These are phyloP conservation scores for Barnettozyma pratensis DNA, from an alignment of 805 yeast genomes.

Conservation along the genomic window DNA sequence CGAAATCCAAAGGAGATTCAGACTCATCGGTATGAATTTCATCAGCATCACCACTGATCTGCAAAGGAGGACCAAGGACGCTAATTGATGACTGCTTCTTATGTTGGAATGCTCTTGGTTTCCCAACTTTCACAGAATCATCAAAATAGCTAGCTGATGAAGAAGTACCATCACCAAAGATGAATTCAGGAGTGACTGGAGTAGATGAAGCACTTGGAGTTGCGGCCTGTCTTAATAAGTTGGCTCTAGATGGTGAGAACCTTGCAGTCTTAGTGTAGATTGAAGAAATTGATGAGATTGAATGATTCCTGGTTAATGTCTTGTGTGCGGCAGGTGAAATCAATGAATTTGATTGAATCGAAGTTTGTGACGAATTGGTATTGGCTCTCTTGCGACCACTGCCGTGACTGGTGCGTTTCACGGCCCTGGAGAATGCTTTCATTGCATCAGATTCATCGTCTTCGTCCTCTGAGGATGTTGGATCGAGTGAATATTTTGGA, in stretches of 20 bases:
- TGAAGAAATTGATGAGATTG: constrained; percentile 21
- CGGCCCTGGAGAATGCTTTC: constrained; percentile 22
- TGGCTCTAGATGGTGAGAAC: constrained; percentile 20
- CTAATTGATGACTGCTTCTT: constrained; percentile 12
- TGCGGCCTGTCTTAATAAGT: constrained; percentile 16
- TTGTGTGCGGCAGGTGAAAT: constrained; percentile 4
- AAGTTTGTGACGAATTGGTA: constrained; percentile 19
- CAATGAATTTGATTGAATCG: constrained; percentile 3
- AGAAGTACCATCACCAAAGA: constrained; percentile 16
- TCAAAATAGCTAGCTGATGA: constrained; percentile 8
- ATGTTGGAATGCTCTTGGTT: constrained; percentile 7
- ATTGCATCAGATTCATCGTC: constrained; percentile 15
- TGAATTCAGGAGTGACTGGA: constrained; percentile 13
- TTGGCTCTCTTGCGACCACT: constrained; percentile 23
- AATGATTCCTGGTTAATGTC: constrained; percentile 18
- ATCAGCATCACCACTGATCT: constrained; percentile 7
- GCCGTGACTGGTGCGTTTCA: constrained; percentile 10
- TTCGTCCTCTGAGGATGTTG: constrained; percentile 16
- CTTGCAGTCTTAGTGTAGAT: constrained; percentile 11
- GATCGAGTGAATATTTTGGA: constrained; percentile 8
- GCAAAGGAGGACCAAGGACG: constrained; percentile 21
- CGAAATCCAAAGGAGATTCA: constrained; percentile 8
- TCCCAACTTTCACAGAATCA: constrained; percentile 12
- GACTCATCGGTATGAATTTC: constrained; percentile 6
- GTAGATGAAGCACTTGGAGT: constrained; percentile 16